A percentile compares a stretch with the other conserved stretches of the same genome.
Conservation (phyloP, 2,329 filamentous ascomycete species). For the Juglanconis sp. region DNA sequence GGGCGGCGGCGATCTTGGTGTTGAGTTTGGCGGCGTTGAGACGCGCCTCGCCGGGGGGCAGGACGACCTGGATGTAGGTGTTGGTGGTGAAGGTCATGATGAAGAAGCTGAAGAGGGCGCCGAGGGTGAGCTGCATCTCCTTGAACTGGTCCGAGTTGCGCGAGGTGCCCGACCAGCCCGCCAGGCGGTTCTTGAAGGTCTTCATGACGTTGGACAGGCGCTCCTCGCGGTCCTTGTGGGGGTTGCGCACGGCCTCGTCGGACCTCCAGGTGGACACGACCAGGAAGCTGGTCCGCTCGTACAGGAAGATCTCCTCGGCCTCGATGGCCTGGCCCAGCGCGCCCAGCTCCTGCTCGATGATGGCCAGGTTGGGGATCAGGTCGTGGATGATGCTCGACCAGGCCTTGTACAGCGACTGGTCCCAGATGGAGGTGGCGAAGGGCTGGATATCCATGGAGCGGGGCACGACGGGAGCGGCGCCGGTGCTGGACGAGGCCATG, state of each 20-base stretch:
- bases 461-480: constrained; percentile 28
- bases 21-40: constrained; percentile 92
- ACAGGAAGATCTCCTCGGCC: constrained; percentile 89
- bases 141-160: constrained; percentile 78
- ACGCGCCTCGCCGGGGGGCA: constrained; percentile 85
- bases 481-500: constrained; percentile 24
- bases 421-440: constrained; percentile 97
- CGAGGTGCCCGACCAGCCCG: constrained; percentile 75
- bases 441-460: constrained; percentile 68
- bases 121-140: constrained; percentile 76
- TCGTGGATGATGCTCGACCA: constrained; percentile 99
- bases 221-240: constrained; percentile 89
- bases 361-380: constrained; percentile 86
- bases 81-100: constrained; percentile 96
- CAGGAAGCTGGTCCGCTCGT: constrained; percentile 92
- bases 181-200: constrained; percentile 86
- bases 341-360: constrained; percentile 82
- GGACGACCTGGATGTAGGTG: constrained; percentile 89
- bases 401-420: constrained; percentile 95
- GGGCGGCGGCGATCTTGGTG: constrained; percentile 78
- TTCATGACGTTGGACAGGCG: constrained; percentile 96
- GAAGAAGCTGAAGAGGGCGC: constrained; percentile 81
- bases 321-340: constrained; percentile 82
- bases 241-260: constrained; percentile 71
- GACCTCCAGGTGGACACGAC: constrained; percentile 92